Conservation (phyloP, 2,329 filamentous ascomycete genomes). For the Ascochyta rabiei region DNA sequence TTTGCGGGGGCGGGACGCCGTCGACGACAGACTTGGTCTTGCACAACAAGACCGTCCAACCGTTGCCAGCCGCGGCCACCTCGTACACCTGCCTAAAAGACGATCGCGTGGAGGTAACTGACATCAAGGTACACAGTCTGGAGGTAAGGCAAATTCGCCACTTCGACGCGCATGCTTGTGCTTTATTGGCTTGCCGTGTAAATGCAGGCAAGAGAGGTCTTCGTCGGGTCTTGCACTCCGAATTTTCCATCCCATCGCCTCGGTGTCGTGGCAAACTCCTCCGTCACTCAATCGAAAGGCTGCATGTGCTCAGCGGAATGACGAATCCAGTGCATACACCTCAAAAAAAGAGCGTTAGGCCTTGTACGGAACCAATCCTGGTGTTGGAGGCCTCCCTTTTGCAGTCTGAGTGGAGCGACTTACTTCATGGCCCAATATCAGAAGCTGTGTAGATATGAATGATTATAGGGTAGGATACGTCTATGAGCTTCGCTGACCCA, state of each 20-base stretch:
- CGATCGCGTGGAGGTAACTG: not conserved
- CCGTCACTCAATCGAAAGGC: not conserved
- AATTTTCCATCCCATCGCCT: not conserved
- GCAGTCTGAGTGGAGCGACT: too few species aligned
- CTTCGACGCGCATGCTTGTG: not conserved
- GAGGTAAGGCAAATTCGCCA: not conserved
- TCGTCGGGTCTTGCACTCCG: too few species aligned
- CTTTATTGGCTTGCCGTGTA: not conserved
- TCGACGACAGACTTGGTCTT: not conserved
- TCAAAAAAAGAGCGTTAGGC: too few species aligned
- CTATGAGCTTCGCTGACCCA: too few species aligned
- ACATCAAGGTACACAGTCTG: slow-evolving; percentile 4
- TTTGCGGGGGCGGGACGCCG: slow-evolving; percentile 3
- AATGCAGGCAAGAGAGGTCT: not conserved
- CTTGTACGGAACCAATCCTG: too few species aligned
- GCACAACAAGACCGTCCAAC: not conserved
- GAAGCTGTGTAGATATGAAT: too few species aligned
- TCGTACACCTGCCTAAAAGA: slow-evolving; percentile 15
- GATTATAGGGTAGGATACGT: too few species aligned
- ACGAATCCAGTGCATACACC: too few species aligned
- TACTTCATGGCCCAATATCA: too few species aligned
- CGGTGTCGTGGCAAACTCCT: not conserved
- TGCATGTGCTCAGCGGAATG: too few species aligned
- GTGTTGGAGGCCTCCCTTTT: too few species aligned
- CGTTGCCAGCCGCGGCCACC: slow-evolving; percentile 10